phyloP scores from a whole-genome alignment of 345 rosid genomes.

The Salix purpurea region DNA sequence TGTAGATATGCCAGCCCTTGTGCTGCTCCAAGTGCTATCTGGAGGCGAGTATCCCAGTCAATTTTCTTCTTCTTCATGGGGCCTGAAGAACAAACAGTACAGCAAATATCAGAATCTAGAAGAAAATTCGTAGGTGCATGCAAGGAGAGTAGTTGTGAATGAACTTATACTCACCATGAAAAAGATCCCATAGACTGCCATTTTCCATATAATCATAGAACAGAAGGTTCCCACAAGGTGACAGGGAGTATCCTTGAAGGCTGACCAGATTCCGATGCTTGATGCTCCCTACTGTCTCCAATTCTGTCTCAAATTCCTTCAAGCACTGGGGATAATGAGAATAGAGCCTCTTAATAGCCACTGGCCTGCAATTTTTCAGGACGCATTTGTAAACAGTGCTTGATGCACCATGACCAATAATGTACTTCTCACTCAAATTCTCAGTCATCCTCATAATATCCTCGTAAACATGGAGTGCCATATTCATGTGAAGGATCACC shows the following conservation, averaged over 20 bases:
- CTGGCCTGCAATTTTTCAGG: slow-evolving; percentile 88
- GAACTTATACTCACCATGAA: slow-evolving; percentile 56
- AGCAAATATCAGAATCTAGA: background rate
- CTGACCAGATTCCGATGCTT: slow-evolving; percentile 91
- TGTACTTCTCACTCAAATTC: slow-evolving; percentile 83
- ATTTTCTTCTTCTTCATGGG: slow-evolving; percentile 71
- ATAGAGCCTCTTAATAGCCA: slow-evolving; percentile 89
- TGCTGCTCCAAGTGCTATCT: slow-evolving; percentile 86
- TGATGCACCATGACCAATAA: slow-evolving; percentile 86
- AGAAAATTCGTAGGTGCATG: background rate
- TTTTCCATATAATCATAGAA: slow-evolving; percentile 97
- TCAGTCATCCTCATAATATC: slow-evolving; percentile 99
- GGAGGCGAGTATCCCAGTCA: slow-evolving; percentile 78
- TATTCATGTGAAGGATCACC: slow-evolving; percentile 90
- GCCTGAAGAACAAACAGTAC: slow-evolving; percentile 34
- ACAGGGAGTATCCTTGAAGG: slow-evolving; percentile 83
- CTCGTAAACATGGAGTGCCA: slow-evolving; percentile 96
- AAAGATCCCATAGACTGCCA: slow-evolving; percentile 97
- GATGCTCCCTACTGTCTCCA: slow-evolving; percentile 82
- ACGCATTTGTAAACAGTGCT: slow-evolving; percentile 93
- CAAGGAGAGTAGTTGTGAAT: background rate
- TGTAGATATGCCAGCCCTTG: slow-evolving; percentile 90
- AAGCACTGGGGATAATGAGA: slow-evolving; percentile 69
- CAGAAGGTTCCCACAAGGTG: slow-evolving; percentile 76
- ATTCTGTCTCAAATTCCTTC: slow-evolving; percentile 92